A percentile compares a stretch with the other conserved stretches of the same genome.
Evolutionary conservation across 768 basidiomycete species (phyloP).

Genomic region (Hirschioporus abietinus): DNA sequence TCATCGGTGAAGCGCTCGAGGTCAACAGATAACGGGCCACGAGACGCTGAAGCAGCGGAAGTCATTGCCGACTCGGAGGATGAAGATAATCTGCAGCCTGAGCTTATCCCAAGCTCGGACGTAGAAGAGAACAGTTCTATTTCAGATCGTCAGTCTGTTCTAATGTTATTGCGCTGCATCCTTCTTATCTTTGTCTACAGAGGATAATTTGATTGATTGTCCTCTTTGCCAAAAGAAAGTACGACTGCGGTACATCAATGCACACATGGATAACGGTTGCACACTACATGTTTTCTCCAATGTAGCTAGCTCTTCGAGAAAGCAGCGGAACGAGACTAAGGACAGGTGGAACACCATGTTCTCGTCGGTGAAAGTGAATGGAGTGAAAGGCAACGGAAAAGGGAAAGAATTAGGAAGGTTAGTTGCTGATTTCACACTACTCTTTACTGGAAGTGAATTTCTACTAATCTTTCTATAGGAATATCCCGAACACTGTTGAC

Average conservation of each 20-base stretch:
- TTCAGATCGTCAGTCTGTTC: slow-evolving; percentile 7
- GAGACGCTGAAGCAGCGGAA: slow-evolving; percentile 15
- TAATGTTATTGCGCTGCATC: not conserved
- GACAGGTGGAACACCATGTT: slow-evolving; percentile 39
- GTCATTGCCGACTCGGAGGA: slow-evolving; percentile 5
- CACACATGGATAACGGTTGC: slow-evolving; percentile 64
- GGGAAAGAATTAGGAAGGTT: slow-evolving; percentile 30
- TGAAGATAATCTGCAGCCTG: slow-evolving; percentile 8
- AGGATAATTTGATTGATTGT: slow-evolving; percentile 38
- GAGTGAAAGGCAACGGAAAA: slow-evolving; percentile 19
- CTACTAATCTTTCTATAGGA: slow-evolving; percentile 16
- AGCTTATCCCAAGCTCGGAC: slow-evolving; percentile 26
- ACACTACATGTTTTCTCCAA: slow-evolving; percentile 22
- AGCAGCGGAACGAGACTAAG: slow-evolving; percentile 18
- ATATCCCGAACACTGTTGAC: slow-evolving; percentile 8
- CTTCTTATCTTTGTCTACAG: slow-evolving; percentile 18
- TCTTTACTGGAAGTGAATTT: not conserved
- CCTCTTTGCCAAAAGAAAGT: slow-evolving; percentile 54
- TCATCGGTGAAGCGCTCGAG: not conserved
- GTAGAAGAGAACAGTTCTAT: slow-evolving; percentile 24
- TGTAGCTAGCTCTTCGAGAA: slow-evolving; percentile 19
- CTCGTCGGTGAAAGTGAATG: slow-evolving; percentile 19
- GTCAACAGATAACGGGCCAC: not conserved
- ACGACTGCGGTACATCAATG: slow-evolving; percentile 45
- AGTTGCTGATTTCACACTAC: not conserved